Evolutionary conservation across 208 protist species (phyloP).

Genomic region (Endotrypanum monterogeii): DNA sequence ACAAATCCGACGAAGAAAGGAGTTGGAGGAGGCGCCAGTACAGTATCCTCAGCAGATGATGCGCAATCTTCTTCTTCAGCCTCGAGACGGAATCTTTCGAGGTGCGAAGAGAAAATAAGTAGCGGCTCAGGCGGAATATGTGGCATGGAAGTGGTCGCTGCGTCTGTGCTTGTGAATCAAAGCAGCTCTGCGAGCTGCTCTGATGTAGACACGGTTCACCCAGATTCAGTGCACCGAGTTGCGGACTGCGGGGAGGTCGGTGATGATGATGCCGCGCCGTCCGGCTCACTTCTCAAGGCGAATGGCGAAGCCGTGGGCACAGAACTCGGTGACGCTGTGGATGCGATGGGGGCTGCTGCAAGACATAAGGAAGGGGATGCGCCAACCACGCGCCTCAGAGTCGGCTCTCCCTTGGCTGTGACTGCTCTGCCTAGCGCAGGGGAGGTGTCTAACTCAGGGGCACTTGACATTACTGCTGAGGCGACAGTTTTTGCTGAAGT

Average conservation of each 20-base stretch:
- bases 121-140: background rate
- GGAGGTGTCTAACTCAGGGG: background rate
- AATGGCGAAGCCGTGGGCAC: background rate
- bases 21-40: background rate
- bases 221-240: background rate
- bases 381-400: background rate
- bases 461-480: background rate
- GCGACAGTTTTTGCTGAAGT: background rate
- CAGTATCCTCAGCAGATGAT: too few relatives aligned
- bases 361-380: background rate
- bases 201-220: background rate
- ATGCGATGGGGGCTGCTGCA: background rate
- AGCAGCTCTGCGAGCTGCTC: too few relatives aligned
- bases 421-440: background rate
- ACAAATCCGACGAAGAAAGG: background rate
- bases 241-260: background rate
- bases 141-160: background rate
- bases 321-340: background rate
- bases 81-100: background rate
- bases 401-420: background rate
- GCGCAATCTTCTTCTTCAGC: background rate
- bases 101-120: background rate
- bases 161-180: too few relatives aligned
- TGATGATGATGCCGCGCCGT: background rate
- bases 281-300: background rate